A percentile compares a stretch with the other conserved stretches of the same genome.
Conservation (phyloP, 495 filamentous ascomycete genomes). For the Schizothecium vesticola region DNA sequence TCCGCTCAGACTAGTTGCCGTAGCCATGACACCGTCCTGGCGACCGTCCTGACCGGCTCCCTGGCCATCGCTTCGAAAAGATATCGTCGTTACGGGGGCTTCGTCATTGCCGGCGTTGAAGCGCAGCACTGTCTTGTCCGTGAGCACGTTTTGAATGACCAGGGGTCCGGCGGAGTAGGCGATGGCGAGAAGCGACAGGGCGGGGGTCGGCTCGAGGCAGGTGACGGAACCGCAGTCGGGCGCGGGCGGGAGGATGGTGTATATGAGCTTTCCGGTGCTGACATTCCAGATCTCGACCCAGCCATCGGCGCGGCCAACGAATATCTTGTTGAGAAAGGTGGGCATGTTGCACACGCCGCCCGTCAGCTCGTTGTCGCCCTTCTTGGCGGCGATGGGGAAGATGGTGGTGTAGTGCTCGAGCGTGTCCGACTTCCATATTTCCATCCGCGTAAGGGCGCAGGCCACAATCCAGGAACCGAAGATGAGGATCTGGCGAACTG, state of each 20-base stretch:
- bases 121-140: slow-evolving; percentile 62
- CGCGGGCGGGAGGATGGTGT: slow-evolving; percentile 70
- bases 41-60: slow-evolving; percentile 85
- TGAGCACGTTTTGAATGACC: slow-evolving; percentile 72
- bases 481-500: slow-evolving; percentile 70
- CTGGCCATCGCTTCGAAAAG: slow-evolving; percentile 85
- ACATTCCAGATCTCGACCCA: slow-evolving; percentile 96
- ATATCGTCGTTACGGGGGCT: slow-evolving; percentile 67
- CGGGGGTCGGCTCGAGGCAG: slow-evolving; percentile 75
- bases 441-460: slow-evolving; percentile 65
- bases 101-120: slow-evolving; percentile 55
- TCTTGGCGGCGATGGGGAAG: slow-evolving; percentile 40
- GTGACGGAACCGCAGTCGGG: slow-evolving; percentile 67
- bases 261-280: slow-evolving; percentile 79
- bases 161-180: slow-evolving; percentile 75
- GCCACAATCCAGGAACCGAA: slow-evolving; percentile 92
- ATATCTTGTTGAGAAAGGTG: slow-evolving; percentile 92
- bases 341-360: slow-evolving; percentile 76
- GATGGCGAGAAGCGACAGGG: slow-evolving; percentile 79
- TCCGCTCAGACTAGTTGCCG: slow-evolving; percentile 61
- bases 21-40: slow-evolving; percentile 80
- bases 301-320: slow-evolving; percentile 81
- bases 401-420: slow-evolving; percentile 88
- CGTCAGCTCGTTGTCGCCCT: slow-evolving; percentile 56
- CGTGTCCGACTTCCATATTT: slow-evolving; percentile 82